These are phyloP conservation scores for Aspergillus pseudoterreus DNA, from an alignment of 2,329 filamentous ascomycete genomes.

Conservation along the genomic window DNA sequence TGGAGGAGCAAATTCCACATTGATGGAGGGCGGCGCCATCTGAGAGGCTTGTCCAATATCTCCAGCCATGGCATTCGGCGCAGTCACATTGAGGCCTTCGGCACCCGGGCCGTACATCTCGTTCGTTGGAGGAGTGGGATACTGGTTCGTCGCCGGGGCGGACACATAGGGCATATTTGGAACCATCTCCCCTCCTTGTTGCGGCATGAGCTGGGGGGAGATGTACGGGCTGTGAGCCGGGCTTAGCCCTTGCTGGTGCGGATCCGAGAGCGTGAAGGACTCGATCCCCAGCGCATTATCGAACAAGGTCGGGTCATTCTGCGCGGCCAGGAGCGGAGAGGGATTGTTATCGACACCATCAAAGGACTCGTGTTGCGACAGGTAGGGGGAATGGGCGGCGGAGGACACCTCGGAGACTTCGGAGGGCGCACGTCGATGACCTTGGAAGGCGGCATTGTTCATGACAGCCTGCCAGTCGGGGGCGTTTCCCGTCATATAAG, in stretches of 20 bases:
- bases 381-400: slow-evolving; percentile 75
- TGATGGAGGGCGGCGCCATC: slow-evolving; percentile 91
- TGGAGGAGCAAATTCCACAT: slow-evolving; percentile 84
- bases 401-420: slow-evolving; percentile 90
- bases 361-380: slow-evolving; percentile 74
- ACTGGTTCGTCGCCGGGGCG: slow-evolving; percentile 46
- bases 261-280: slow-evolving; percentile 75
- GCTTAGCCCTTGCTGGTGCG: slow-evolving; percentile 50
- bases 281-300: slow-evolving; percentile 75
- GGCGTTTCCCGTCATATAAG: slow-evolving; percentile 51
- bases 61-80: slow-evolving; percentile 42
- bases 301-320: slow-evolving; percentile 68
- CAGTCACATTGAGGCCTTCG: slow-evolving; percentile 47
- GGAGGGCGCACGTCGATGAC: slow-evolving; percentile 82
- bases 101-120: slow-evolving; percentile 50
- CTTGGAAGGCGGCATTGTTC: slow-evolving; percentile 62
- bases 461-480: slow-evolving; percentile 57
- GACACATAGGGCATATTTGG: slow-evolving; percentile 43
- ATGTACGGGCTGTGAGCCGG: slow-evolving; percentile 70
- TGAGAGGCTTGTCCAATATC: slow-evolving; percentile 67
- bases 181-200: slow-evolving; percentile 64
- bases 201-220: slow-evolving; percentile 63
- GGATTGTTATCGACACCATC: slow-evolving; percentile 68
- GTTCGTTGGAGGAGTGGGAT: slow-evolving; percentile 41
- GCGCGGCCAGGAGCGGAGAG: slow-evolving; percentile 74